phyloP scores from a whole-genome alignment of 169 alveolate genomes.

The Cyclospora cayetanensis region DNA sequence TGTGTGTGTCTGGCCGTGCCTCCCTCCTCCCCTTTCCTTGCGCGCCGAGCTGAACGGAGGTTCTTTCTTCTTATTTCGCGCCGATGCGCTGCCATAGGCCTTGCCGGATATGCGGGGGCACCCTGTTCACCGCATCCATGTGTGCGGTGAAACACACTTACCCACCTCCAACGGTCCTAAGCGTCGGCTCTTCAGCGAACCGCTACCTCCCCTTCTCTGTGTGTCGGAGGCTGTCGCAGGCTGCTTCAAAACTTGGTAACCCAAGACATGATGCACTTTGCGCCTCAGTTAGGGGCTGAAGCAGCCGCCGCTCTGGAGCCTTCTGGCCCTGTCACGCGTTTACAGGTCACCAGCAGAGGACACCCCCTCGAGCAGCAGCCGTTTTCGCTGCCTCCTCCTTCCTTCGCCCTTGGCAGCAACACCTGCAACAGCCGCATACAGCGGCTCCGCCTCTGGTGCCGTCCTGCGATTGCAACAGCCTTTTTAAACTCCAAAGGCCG shows the following conservation, averaged over 20 bases:
- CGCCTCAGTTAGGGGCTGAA: constrained; percentile 13
- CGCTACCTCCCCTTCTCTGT: background rate
- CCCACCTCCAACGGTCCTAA: too few relatives aligned
- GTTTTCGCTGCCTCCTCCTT: background rate
- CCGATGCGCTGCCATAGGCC: too few relatives aligned
- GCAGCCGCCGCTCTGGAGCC: constrained; percentile 46
- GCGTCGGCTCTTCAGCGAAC: too few relatives aligned
- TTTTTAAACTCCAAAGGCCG: constrained; percentile 27
- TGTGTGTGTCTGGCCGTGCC: too few relatives aligned
- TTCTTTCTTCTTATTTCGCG: too few relatives aligned
- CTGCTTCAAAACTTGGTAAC: background rate
- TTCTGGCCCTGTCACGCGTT: constrained; percentile 38
- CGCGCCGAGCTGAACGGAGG: too few relatives aligned
- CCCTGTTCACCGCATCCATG: too few relatives aligned
- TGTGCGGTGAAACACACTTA: too few relatives aligned
- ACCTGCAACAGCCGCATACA: constrained; percentile 17
- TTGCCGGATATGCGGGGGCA: too few relatives aligned
- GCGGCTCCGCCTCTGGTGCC: constrained; percentile 51
- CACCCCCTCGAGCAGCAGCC: background rate
- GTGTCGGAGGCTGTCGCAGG: background rate
- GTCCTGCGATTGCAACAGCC: constrained; percentile 25
- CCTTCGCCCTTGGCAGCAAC: constrained; percentile 28
- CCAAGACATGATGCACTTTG: constrained; percentile 23
- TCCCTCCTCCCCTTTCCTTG: too few relatives aligned
- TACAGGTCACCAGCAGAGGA: constrained; percentile 20